These are phyloP conservation scores for Sporothrix inflata DNA, from an alignment of 2,329 filamentous ascomycete species.

Conservation along the genomic window DNA sequence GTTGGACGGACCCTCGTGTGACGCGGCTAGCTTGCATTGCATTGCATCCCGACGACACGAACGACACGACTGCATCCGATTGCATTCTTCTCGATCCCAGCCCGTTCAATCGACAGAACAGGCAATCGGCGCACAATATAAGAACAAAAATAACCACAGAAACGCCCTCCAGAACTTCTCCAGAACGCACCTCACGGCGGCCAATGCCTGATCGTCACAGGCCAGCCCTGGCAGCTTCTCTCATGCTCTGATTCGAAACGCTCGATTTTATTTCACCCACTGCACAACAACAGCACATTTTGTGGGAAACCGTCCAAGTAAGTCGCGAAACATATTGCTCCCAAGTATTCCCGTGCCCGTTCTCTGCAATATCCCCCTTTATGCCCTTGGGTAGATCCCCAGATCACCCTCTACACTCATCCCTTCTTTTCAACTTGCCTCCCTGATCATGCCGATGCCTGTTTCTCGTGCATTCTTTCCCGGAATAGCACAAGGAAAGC, in stretches of 20 bases:
- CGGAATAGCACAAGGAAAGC: neutral
- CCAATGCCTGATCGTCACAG: constrained; percentile 27
- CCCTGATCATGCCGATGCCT: neutral
- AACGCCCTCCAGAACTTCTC: neutral
- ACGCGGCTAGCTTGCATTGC: constrained; percentile 16
- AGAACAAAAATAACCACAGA: neutral
- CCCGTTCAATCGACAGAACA: neutral
- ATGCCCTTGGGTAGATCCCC: constrained; percentile 11
- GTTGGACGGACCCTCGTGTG: constrained; percentile 17
- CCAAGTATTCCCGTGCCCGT: neutral
- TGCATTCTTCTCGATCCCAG: neutral
- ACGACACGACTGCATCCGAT: constrained; percentile 14
- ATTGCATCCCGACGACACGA: constrained; percentile 10
- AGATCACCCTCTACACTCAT: neutral
- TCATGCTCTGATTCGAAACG: constrained; percentile 27
- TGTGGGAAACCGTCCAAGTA: neutral
- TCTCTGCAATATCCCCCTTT: neutral
- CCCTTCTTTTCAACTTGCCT: neutral
- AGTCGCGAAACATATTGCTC: neutral
- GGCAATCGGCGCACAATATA: neutral
- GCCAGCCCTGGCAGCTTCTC: constrained; percentile 13
- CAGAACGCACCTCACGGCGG: neutral
- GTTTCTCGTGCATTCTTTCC: constrained; percentile 19
- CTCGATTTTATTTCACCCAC: neutral
- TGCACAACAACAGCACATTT: neutral